These are phyloP conservation scores for Coelastrella sp. DNA, from an alignment of 139 green algal species.

Conservation along the genomic window DNA sequence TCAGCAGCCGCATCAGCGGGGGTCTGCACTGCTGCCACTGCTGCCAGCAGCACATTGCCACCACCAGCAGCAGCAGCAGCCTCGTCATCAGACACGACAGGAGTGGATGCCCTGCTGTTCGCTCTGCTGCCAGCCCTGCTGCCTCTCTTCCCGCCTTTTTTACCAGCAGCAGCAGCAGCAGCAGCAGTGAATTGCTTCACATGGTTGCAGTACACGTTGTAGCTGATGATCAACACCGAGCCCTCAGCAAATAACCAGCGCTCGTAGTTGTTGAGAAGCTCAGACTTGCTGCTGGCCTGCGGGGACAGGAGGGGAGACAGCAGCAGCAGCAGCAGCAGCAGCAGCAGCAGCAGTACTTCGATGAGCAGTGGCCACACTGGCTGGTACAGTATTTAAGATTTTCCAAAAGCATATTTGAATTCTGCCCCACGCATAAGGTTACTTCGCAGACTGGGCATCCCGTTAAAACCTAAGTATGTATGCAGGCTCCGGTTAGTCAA, in stretches of 20 bases:
- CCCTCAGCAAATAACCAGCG: background rate
- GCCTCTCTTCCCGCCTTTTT: background rate
- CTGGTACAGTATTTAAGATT: background rate
- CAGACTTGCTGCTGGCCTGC: background rate
- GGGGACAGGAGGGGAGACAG: background rate
- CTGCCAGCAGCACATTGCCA: background rate
- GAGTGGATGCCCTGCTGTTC: background rate
- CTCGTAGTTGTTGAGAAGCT: background rate
- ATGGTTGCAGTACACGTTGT: background rate
- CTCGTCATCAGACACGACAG: background rate
- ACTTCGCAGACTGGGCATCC: too few species aligned
- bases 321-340: background rate
- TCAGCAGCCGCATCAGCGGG: background rate
- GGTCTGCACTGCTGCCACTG: background rate
- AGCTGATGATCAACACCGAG: slow-evolving; percentile 27
- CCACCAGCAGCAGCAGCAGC: background rate
- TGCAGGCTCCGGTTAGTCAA: too few species aligned
- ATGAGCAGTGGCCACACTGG: background rate
- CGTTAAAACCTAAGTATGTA: too few species aligned
- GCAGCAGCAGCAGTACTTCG: background rate
- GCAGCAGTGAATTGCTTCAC: slow-evolving; percentile 7
- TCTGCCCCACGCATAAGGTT: too few species aligned
- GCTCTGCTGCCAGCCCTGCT: background rate
- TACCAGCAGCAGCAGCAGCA: too few species aligned
- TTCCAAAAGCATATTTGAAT: too few species aligned